These are phyloP conservation scores for Globisporangium solare DNA, from an alignment of 352 stramenopile genomes.

Conservation along the genomic window DNA sequence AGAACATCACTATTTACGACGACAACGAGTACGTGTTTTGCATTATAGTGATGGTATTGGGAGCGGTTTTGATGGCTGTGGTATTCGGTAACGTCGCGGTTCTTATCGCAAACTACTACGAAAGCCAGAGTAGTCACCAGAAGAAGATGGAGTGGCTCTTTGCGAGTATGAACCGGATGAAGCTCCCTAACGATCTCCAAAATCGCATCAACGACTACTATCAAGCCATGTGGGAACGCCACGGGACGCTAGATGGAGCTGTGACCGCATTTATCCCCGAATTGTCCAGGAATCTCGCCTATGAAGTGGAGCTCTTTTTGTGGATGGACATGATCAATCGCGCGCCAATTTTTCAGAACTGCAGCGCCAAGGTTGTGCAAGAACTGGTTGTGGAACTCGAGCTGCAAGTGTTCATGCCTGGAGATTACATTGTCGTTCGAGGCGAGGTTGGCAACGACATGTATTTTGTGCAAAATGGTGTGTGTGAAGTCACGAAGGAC, in stretches of 20 bases:
- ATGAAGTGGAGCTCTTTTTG: constrained; percentile 80
- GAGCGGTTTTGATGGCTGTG: constrained; percentile 76
- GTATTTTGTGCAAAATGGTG: constrained; percentile 82
- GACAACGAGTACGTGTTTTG: constrained; percentile 76
- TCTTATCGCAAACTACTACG: constrained; percentile 83
- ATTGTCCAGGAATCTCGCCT: constrained; percentile 72
- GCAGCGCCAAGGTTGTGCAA: constrained; percentile 77
- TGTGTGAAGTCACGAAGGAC: constrained; percentile 81
- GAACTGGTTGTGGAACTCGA: constrained; percentile 82
- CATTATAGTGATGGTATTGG: constrained; percentile 62
- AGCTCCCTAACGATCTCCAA: constrained; percentile 71
- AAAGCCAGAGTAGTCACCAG: constrained; percentile 75
- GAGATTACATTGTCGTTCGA: constrained; percentile 79
- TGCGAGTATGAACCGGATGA: constrained; percentile 77
- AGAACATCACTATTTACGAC: constrained; percentile 65
- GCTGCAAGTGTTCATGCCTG: constrained; percentile 81
- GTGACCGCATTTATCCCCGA: constrained; percentile 77
- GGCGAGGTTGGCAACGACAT: constrained; percentile 84
- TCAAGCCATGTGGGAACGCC: constrained; percentile 81
- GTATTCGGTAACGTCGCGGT: constrained; percentile 87
- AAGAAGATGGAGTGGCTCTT: constrained; percentile 89
- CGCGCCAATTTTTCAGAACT: constrained; percentile 78
- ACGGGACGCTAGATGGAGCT: constrained; percentile 73
- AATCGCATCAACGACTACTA: constrained; percentile 87
- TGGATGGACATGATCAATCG: constrained; percentile 88